Evolutionary conservation across 768 basidiomycete species (phyloP).

Genomic region (Tricholoma sp.): DNA sequence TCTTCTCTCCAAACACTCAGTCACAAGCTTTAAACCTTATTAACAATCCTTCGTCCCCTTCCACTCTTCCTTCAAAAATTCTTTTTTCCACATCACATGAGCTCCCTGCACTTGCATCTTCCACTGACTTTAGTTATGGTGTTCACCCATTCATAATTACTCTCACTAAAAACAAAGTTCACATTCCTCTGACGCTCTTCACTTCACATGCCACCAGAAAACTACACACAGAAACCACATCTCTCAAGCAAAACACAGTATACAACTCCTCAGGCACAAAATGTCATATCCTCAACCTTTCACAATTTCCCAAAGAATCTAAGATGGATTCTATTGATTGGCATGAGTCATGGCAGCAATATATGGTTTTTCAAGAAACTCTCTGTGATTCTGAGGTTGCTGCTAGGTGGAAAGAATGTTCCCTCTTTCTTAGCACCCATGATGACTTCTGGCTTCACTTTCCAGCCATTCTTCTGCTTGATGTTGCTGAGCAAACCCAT

Average conservation of each 20-base stretch:
- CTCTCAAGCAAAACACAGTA: not conserved
- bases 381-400: not conserved
- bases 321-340: too few relatives aligned
- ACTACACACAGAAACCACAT: not conserved
- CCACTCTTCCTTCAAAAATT: not conserved
- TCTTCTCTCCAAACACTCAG: not conserved
- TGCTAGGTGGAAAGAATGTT: not conserved
- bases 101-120: not conserved
- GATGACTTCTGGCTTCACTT: not conserved
- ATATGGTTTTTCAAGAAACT: constrained; percentile 3
- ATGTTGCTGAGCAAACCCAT: not conserved
- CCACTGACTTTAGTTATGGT: constrained; percentile 1
- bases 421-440: not conserved
- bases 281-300: constrained; percentile 10
- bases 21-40: not conserved
- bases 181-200: not conserved
- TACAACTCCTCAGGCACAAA: not conserved
- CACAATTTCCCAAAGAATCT: too few relatives aligned
- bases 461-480: not conserved
- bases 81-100: constrained; percentile 2
- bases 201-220: not conserved
- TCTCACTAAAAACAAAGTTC: not conserved
- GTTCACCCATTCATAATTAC: constrained; percentile 8
- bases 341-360: too few relatives aligned
- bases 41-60: not conserved